Conservation (phyloP, 1,284 basidiomycete species). For the Pseudozyma pruni region DNA sequence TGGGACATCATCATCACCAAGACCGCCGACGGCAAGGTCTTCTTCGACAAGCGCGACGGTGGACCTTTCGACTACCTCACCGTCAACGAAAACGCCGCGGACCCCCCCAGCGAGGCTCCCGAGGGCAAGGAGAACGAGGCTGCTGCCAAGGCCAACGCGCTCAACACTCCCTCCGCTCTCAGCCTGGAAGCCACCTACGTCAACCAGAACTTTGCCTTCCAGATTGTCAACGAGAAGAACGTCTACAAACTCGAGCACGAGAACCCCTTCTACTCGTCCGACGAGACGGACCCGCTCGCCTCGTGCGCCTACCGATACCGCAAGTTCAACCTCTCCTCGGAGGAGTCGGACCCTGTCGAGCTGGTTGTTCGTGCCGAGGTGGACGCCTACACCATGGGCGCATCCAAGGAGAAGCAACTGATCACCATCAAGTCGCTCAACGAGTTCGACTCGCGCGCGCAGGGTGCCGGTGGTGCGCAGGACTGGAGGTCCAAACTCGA, state of each 20-base stretch:
- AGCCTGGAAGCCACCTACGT: conserved; percentile 98
- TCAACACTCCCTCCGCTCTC: conserved; percentile 93
- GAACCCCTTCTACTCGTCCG: conserved; percentile 88
- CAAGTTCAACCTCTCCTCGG: conserved; percentile 91
- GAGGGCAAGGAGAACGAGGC: conserved; percentile 60
- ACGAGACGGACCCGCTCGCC: conserved; percentile 92
- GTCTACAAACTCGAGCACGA: conserved; percentile 66
- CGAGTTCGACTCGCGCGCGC: conserved; percentile 93
- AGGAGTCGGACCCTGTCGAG: conserved; percentile 81
- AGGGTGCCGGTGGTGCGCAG: conserved; percentile 89
- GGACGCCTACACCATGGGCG: conserved; percentile 78
- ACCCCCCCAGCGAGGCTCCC: conserved; percentile 83
- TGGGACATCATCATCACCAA: conserved; percentile 98
- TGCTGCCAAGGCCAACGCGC: conserved; percentile 73
- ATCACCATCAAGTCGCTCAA: conserved; percentile 91
- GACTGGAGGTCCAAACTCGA: conserved; percentile 98
- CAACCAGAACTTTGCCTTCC: conserved; percentile 98
- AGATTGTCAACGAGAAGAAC: conserved; percentile 84
- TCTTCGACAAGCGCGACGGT: conserved; percentile 93
- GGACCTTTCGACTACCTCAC: conserved; percentile 96
- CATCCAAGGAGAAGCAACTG: conserved; percentile 54
- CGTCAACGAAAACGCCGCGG: conserved; percentile 97
- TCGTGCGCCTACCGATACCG: conserved; percentile 97
- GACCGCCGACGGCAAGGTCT: conserved; percentile 86
- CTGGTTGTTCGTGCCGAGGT: conserved; percentile 95